Base-by-base conservation (phyloP, 2,329 filamentous ascomycete genomes). In the Curvularia eragrostidis region DNA sequence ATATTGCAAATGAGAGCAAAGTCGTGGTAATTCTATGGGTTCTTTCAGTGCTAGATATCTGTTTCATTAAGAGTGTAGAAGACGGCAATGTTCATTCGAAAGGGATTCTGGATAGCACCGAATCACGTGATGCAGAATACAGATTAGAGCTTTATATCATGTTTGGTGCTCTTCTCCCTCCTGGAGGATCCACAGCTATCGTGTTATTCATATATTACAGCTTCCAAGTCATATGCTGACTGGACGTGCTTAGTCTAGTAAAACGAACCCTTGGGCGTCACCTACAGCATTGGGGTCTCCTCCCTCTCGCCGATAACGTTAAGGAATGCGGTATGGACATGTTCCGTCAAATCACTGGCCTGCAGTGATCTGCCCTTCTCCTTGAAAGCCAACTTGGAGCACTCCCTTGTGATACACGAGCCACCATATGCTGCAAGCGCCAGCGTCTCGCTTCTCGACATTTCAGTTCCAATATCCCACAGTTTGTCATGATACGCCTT, bases 311-410 rank as follows among this genome's bases (percentile, higher is more conserved):
- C 93, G 71, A 97, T 89, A 18, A 97, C 76, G 58, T 87, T 87
- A 69, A 90, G 76, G 76, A 97, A 98, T 0, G 93, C 90, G 32
- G 81, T 81, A 70, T 96, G 89, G 9, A 99, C 90, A 78, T 97
- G 90, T 18, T 95, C 92, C 0, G 94, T 97, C 73, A 99, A 79
- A 77, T 98, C 95, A 66, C 91, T 93, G 0, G 95, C 95, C 80
- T 98, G 95, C 73, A 99, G 79, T 72, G 91, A 92, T 63, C 95
- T 85, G 0, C 95, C 94, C 71, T 89, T 91, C 76, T 93, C 91
- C 68, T 86, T 83, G 78, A 96, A 99, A 0, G 95, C 95, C 58
- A 93, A 81, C 48, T 91, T 85, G 19, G 94, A 97, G 73, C 90
- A 97, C 75, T 97, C 93, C 76, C 94, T 88, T 57, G 95, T 98